A percentile compares a stretch with the other conserved stretches of the same genome.
These are phyloP conservation scores for Takakia lepidozioides DNA, from an alignment of 225 moss, liverwort and hornwort species.

Conservation along the genomic window DNA sequence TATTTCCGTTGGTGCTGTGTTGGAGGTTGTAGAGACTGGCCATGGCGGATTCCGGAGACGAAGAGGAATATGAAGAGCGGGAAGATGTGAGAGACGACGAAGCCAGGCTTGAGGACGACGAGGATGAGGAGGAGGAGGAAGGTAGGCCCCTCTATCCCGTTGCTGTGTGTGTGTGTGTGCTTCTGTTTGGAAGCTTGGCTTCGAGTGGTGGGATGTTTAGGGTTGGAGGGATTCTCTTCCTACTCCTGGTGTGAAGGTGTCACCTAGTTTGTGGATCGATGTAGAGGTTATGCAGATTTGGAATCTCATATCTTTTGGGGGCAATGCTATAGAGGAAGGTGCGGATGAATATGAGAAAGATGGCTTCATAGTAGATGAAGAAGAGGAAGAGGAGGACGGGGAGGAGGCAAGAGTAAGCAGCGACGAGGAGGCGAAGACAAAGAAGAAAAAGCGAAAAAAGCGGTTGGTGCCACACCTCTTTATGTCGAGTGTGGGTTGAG, in stretches of 20 bases:
- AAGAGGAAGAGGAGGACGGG: slow-evolving; percentile 81
- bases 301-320: background rate
- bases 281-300: too few relatives aligned
- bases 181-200: background rate
- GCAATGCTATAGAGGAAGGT: slow-evolving; percentile 46
- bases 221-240: too few relatives aligned
- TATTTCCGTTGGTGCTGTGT: too few relatives aligned
- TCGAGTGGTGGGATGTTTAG: too few relatives aligned
- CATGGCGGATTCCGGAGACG: slow-evolving; percentile 5
- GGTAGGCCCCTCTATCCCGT: slow-evolving; percentile 3
- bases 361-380: slow-evolving; percentile 88
- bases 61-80: slow-evolving; percentile 82
- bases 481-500: too few relatives aligned
- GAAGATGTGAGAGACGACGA: slow-evolving; percentile 34
- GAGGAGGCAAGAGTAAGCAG: slow-evolving; percentile 64
- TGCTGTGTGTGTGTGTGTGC: background rate
- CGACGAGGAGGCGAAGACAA: slow-evolving; percentile 76
- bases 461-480: slow-evolving; percentile 25
- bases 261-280: too few relatives aligned
- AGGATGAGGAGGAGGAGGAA: slow-evolving; percentile 39
- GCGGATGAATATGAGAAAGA: slow-evolving; percentile 97
- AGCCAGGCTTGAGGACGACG: slow-evolving; percentile 12
- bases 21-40: too few relatives aligned
- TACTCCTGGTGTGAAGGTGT: too few relatives aligned
- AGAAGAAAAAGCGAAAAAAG: slow-evolving; percentile 76